Evolutionary conservation across 257 asterid species (phyloP), one percentile per base, ranked within the genome.

Genomic region (Asclepias syriaca): DNA sequence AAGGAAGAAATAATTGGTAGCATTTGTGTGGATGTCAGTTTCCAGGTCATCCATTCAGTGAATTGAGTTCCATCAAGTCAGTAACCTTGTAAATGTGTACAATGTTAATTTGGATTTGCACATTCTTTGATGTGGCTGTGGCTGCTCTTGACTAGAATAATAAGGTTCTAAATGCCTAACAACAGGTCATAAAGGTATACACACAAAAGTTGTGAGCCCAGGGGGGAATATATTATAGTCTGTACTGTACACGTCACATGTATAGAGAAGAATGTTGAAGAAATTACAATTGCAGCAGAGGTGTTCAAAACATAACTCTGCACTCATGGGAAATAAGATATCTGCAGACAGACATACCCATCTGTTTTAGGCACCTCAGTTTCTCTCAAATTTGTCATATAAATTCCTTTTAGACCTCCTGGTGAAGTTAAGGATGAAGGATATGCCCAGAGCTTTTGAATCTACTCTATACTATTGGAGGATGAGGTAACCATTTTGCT

Each of bases 11-110:
- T 34, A 43, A 76, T 53, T 73, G 37, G 63, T 27, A 74, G 70
- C 6, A 34, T 49, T 72, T 48, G 68, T 68, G 58, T 76, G 53
- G 63, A 71, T 29, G 66, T 63, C 72, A 56, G 70, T 46, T 43
- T 24, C 75, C 69, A 64, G 48, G 60, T 58, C 77, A 65, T 63
- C 67, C 65, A n/a, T 71, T 63, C 54, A 69, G 74, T 71, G 59
- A 77, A 80, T 8, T 34, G 82, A 74, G 81, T 73, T 75, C 76
- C 54, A 70, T 70, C 74, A 68, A 61, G 68, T 49, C 74, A 72
- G 77, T 78, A 68, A 76, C 87, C 84, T 81, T 55, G 89, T 84
- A 77, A 54, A 80, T 80, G 83, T 85, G 92, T 88, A 85, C 85
- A 81, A 83, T 80, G 29, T 22, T 70, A 75, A 43, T 65, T 65